Base-by-base conservation (phyloP, 305 asterid species). In the Striga hermonthica region DNA sequence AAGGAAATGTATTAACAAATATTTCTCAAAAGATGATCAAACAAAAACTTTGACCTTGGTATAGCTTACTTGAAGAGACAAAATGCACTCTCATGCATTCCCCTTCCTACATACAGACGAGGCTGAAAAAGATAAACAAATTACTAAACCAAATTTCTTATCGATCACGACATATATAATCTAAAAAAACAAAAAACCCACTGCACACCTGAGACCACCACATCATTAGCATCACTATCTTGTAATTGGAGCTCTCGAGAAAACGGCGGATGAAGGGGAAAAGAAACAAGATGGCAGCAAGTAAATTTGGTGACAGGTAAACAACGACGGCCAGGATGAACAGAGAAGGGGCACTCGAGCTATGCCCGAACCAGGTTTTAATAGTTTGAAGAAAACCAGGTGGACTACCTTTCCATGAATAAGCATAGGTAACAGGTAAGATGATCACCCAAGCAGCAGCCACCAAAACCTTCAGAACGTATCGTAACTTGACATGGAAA, bases 21-120 rank as follows among this genome's bases (percentile, higher is more conserved):
- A 62, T 54, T 28, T 54, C 58, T 44, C 41, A 61, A 47, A 68
- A 66, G 57, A 59, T 43, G 53, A 65, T 45, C 44, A 54, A 57
- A 71, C 49, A 67, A 41, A 6, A 36, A 35, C 74, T 64, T 31
- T 44, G 13, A 49, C 12, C 66, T 56, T 55, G 47, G n/a, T n/a
- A 31, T 44, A 22, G 36, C 88, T 67, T 81, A 88, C 96, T 88
- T 88, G 88, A 86, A 81, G 67, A 88, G 86, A 67, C 91, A 82
- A 77, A 88, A 84, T 67, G 91, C 58, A 66, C 95, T 88, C 80
- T 88, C 96, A 66, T 88, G 96, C 96, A 88, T 88, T 78, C 96
- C 96, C 80, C 95, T 86, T 57, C 95, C 96, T 67, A 88, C 96
- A 69, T 86, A 88, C 59, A 88, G 91, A 65, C 95, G 89, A 66